Evolutionary conservation across 1,139 yeast genomes (phyloP), one percentile per base, ranked within the genome.

Genomic region (Candida sp.): DNA sequence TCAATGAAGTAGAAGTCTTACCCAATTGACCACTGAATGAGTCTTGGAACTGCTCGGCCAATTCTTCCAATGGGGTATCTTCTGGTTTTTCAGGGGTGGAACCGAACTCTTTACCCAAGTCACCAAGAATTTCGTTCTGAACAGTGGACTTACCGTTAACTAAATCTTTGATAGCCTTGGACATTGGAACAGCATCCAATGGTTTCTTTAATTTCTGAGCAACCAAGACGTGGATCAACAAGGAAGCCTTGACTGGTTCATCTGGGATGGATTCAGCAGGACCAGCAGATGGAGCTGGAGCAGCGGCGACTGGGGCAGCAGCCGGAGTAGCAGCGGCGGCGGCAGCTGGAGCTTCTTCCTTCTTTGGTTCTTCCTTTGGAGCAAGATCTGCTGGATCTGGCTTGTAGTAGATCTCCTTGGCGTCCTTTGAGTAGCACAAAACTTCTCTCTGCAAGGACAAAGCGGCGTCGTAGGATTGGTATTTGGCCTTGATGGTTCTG

Each of bases 91-190:
- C 99, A 44, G 99, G 99, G 49, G 98, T 92, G 48, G 96, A 78
- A 61, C 98, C 98, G 66, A 94, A 94, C 75, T 94, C 99, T 73
- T 94, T 94, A 68, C 98, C 98, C 65, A 94, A 83, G 67, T 94
- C 99, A 81, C 99, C 99, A 63, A 94, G 83, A 61, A 94, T 94
- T 80, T 94, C 99, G 72, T 94, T 94, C 77, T 94, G 99, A 46
- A 94, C 96, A 37, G 99, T 94, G 30, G 99, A 94, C 72, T 94
- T 94, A 78, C 99, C 99, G 64, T 96, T 96, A 58, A 94, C 99
- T 65, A 94, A 82, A 67, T 94, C 99, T 75, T 94, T 94, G 70
- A 94, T 90, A 49, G 99, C 94, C 76, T 94, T 94, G 54, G 92
- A 73, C 81, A 91, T 81, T 53, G 99, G 91, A 48, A 94, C 79